Percentiles rank a stretch among this genome's conserved stretches.
phyloP scores from a whole-genome alignment of 768 basidiomycete genomes.

The Rossbeevera mucosa region DNA sequence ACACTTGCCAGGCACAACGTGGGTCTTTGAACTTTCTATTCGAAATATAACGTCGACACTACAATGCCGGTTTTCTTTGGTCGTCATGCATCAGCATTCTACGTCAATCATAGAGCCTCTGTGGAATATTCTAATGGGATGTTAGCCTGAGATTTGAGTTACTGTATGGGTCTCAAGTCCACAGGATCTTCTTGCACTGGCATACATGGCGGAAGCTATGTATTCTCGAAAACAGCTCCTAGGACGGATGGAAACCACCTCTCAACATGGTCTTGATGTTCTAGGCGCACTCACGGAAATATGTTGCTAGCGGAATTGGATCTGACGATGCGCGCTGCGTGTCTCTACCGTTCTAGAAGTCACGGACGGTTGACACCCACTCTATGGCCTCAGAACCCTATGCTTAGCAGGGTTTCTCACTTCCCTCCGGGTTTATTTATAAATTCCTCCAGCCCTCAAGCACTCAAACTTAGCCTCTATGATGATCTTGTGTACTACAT shows the following conservation, averaged over 20 bases:
- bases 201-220: background rate
- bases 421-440: background rate
- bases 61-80: background rate
- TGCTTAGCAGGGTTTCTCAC: too few relatives aligned
- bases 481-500: too few relatives aligned
- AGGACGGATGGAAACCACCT: too few relatives aligned
- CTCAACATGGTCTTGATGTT: too few relatives aligned
- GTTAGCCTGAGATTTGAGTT: background rate
- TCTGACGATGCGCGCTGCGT: too few relatives aligned
- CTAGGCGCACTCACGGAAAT: too few relatives aligned
- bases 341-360: too few relatives aligned
- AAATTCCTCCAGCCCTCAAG: background rate
- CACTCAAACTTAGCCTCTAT: too few relatives aligned
- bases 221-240: background rate
- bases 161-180: too few relatives aligned
- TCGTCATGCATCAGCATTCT: too few relatives aligned
- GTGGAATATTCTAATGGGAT: background rate
- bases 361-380: background rate
- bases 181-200: too few relatives aligned
- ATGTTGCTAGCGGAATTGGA: too few relatives aligned
- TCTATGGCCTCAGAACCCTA: background rate
- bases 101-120: background rate
- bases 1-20: background rate
- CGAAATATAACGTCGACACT: background rate
- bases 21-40: background rate